A percentile compares a stretch with the other conserved stretches of the same genome.
These are phyloP conservation scores for Akanthomyces muscarius DNA, from an alignment of 2,329 filamentous ascomycete species.

Conservation along the genomic window DNA sequence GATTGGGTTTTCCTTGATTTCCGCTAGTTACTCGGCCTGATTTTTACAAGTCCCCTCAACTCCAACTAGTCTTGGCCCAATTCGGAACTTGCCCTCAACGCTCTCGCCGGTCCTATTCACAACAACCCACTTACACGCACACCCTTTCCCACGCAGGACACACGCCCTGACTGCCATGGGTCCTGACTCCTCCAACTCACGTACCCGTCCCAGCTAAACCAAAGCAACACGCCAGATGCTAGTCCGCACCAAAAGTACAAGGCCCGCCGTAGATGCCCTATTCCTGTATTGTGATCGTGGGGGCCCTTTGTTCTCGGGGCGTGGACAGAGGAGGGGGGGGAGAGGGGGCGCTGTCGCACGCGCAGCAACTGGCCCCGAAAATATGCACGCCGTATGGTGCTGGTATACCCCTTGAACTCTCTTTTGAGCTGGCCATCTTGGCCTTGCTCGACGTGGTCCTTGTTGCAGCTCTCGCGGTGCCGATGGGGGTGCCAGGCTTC, in stretches of 20 bases:
- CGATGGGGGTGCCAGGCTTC: not conserved
- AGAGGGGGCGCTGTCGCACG: no score
- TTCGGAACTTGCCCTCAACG: not conserved
- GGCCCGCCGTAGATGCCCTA: not conserved
- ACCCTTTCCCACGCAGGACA: not conserved
- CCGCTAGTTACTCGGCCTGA: not conserved
- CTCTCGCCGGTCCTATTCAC: not conserved
- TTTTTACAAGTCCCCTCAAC: not conserved
- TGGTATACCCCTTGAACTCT: slow-evolving; percentile 17
- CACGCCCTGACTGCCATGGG: not conserved
- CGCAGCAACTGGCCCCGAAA: slow-evolving; percentile 2
- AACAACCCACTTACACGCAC: not conserved
- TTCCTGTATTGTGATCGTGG: not conserved
- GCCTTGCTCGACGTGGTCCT: not conserved
- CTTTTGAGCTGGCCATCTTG: slow-evolving; percentile 14
- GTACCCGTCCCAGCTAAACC: not conserved
- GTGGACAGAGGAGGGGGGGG: no score
- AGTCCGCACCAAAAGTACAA: not conserved
- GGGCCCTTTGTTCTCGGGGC: no score
- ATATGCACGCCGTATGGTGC: slow-evolving; percentile 5
- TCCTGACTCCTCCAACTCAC: not conserved
- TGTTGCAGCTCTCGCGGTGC: not conserved
- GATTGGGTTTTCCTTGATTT: not conserved
- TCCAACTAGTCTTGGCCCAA: not conserved
- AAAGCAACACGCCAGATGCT: not conserved